Evolutionary conservation across 2,329 filamentous ascomycete species (phyloP), one percentile per base, ranked within the genome.

Genomic region (Oidium heveae): DNA sequence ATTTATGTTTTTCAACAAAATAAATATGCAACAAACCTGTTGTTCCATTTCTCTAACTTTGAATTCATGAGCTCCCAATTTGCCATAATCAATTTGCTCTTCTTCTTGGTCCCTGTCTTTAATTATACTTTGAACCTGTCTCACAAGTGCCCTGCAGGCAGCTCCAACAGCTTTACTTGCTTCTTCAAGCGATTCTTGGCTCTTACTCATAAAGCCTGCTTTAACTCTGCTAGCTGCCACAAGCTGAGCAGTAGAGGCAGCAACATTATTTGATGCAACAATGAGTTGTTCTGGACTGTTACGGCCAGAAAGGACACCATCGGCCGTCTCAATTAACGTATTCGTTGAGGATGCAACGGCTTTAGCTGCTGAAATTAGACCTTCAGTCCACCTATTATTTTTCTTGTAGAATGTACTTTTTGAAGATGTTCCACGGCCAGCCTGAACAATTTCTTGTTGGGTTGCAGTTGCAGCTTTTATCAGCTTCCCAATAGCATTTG

Each of bases 11-110:
- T 28, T 28, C 24, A 28, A 3, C 24, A 6, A 18, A 18, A 24
- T 32, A 13, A 32, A 16, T 9, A 56, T 41, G 43, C 47, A 37
- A 46, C 76, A 63, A 74, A 94, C 88, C 84, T 98, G 91, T 66
- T 98, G 91, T 71, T 98, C 91, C 91, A 98, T 98, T 71, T 98
- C 88, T 62, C 83, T 77, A 53, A 95, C 87, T 75, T 98, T 98
- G 74, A 98, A 96, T 71, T 98, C 91, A 68, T 95, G 89, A 34
- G 83, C 80, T 58, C 85, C 88, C 50, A 98, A 72, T 70, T 87
- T 85, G 46, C 76, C 74, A 68, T 96, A 98, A 67, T 98, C 91
- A 22, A 93, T 79, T 53, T 76, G 73, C 55, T 94, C 87, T 37
- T 89, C 86, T 46, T 86, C 86, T 58, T 77, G 75, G 66, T 85